phyloP scores from a whole-genome alignment of 2,329 filamentous ascomycete species.

The Myotisia sp. region DNA sequence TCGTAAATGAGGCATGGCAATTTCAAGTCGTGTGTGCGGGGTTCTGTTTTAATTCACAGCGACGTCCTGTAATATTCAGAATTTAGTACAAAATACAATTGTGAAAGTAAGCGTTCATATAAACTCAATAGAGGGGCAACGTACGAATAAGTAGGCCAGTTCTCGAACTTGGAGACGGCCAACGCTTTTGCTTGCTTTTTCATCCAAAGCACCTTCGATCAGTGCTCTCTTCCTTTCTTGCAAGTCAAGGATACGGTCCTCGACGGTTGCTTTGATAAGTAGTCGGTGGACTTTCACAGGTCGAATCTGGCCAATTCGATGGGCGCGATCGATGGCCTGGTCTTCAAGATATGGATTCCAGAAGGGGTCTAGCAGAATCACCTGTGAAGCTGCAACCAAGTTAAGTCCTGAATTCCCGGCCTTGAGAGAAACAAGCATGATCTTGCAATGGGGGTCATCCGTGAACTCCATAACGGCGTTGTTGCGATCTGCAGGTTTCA shows the following conservation, averaged over 20 bases:
- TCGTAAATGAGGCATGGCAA: no score
- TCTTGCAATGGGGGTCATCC: conserved; percentile 43
- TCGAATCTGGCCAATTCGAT: conserved; percentile 67
- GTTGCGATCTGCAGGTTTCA: conserved; percentile 53
- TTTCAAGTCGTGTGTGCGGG: no score
- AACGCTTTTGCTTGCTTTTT: conserved; percentile 52
- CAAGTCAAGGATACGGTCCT: conserved; percentile 68
- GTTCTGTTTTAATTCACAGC: no score
- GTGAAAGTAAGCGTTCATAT: no score
- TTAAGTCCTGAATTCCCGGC: conserved; percentile 80
- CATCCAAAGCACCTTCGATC: conserved; percentile 67
- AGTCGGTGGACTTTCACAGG: conserved; percentile 69
- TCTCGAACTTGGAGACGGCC: conserved; percentile 52
- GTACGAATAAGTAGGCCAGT: conserved; percentile 52
- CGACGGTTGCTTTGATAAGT: conserved; percentile 62
- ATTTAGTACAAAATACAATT: no score
- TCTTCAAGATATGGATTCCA: conserved; percentile 92
- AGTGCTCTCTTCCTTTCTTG: conserved; percentile 66
- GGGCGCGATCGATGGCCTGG: conserved; percentile 78
- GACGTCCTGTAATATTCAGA: no score
- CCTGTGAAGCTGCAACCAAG: conserved; percentile 64
- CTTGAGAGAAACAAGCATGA: conserved; percentile 67
- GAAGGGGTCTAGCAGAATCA: conserved; percentile 84
- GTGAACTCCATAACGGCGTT: conserved; percentile 54
- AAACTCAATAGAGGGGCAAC: no score